Percentiles rank a stretch among this genome's conserved stretches.
phyloP scores from a whole-genome alignment of 192 early-diverging fungal genomes.

The Backusella mclennaniae region DNA sequence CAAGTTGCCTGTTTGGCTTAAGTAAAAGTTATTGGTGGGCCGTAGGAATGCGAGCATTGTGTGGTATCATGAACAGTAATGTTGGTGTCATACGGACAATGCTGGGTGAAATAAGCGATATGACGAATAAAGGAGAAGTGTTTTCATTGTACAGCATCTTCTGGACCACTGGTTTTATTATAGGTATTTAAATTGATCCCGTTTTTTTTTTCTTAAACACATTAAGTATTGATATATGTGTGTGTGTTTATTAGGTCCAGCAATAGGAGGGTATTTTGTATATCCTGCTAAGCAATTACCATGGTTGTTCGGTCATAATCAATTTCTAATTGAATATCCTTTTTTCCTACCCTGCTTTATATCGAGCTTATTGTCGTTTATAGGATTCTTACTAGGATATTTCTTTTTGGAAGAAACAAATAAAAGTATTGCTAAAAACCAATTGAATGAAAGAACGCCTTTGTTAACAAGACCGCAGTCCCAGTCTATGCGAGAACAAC shows the following conservation, averaged over 20 bases:
- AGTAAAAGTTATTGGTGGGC: conserved; percentile 58
- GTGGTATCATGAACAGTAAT: conserved; percentile 75
- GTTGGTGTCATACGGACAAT: conserved; percentile 80
- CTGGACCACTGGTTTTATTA: conserved; percentile 56
- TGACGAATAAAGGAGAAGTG: conserved; percentile 73
- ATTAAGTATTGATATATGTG: background rate
- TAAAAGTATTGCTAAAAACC: background rate
- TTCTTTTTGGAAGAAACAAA: conserved; percentile 67
- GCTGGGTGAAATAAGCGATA: conserved; percentile 83
- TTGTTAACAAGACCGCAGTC: background rate
- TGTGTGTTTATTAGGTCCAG: conserved; percentile 30
- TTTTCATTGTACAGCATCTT: conserved; percentile 74
- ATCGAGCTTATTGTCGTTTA: conserved; percentile 54
- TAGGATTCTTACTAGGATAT: conserved; percentile 63
- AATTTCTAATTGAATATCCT: conserved; percentile 65
- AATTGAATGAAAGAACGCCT: background rate
- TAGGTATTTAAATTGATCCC: background rate
- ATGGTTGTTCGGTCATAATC: conserved; percentile 49
- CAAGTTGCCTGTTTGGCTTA: conserved; percentile 72
- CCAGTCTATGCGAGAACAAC: background rate
- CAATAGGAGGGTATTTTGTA: conserved; percentile 77
- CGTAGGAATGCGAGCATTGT: conserved; percentile 55
- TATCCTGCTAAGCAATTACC: conserved; percentile 75
- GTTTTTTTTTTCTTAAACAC: background rate
- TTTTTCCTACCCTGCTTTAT: conserved; percentile 85